Evolutionary conservation across 768 basidiomycete genomes (phyloP).

Genomic region (Tulasnella sp.): DNA sequence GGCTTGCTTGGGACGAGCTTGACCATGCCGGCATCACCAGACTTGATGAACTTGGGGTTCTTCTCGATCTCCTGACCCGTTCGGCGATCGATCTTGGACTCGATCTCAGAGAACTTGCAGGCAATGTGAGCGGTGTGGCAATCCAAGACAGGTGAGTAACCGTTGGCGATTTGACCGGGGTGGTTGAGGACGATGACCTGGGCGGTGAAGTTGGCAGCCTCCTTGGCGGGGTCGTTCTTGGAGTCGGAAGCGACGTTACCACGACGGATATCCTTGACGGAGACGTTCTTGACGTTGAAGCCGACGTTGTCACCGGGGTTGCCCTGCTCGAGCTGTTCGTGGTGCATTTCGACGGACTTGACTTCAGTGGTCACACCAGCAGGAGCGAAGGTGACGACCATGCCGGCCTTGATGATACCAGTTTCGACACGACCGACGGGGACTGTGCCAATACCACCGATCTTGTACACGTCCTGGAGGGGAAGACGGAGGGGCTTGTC

Average conservation of each 20-base stretch:
- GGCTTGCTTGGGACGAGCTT: conserved; percentile 96
- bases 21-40: conserved; percentile 98
- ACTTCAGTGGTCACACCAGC: conserved; percentile 99
- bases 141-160: conserved; percentile 98
- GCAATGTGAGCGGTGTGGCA: conserved; percentile 99
- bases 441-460: conserved; percentile 99
- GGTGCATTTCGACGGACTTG: conserved; percentile 99
- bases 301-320: conserved; percentile 98
- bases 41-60: conserved; percentile 96
- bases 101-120: conserved; percentile 97
- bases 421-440: conserved; percentile 99
- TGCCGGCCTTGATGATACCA: conserved; percentile 99
- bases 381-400: conserved; percentile 97
- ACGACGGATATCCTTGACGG: conserved; percentile 99
- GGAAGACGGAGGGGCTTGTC: conserved; percentile 99
- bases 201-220: conserved; percentile 98
- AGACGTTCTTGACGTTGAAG: conserved; percentile 99
- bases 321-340: conserved; percentile 95
- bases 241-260: conserved; percentile 99
- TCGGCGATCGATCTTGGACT: conserved; percentile 99
- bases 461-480: conserved; percentile 99
- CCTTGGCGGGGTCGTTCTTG: conserved; percentile 99
- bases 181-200: conserved; percentile 99
- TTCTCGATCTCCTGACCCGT: conserved; percentile 89
- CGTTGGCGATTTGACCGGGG: conserved; percentile 99